Percentiles rank a stretch among this genome's conserved stretches.
These are phyloP conservation scores for Alternaria burnsii DNA, from an alignment of 2,329 filamentous ascomycete species.

Conservation along the genomic window DNA sequence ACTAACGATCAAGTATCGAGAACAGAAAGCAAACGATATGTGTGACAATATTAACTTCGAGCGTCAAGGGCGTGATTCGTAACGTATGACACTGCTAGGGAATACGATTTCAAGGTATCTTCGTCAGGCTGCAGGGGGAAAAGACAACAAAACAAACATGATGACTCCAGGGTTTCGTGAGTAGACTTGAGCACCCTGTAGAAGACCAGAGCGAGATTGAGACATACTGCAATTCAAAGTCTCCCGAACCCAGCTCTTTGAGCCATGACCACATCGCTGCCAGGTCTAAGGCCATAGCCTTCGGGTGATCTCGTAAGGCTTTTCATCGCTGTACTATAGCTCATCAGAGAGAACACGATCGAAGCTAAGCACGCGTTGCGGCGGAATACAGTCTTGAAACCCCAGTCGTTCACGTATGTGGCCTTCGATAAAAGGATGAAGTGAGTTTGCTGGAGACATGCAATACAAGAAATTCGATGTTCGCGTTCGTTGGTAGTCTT, in stretches of 20 bases:
- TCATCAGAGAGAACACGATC: background rate
- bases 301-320: background rate
- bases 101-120: background rate
- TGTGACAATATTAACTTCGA: background rate
- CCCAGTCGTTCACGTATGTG: background rate
- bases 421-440: background rate
- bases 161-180: background rate
- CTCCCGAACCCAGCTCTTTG: background rate
- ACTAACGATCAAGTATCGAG: background rate
- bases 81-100: background rate
- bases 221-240: background rate
- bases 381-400: background rate
- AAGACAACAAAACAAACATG: background rate
- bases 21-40: background rate
- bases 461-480: background rate
- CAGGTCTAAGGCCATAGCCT: background rate
- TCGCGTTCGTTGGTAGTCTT: background rate
- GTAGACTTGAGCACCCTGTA: background rate
- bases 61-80: background rate
- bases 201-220: background rate
- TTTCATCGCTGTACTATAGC: background rate
- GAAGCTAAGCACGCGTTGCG: background rate
- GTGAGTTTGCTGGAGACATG: background rate
- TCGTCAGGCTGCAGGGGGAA: background rate
- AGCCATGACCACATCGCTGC: background rate